These are phyloP conservation scores for Kwoniella sp. DNA, from an alignment of 768 basidiomycete genomes.

Conservation along the genomic window DNA sequence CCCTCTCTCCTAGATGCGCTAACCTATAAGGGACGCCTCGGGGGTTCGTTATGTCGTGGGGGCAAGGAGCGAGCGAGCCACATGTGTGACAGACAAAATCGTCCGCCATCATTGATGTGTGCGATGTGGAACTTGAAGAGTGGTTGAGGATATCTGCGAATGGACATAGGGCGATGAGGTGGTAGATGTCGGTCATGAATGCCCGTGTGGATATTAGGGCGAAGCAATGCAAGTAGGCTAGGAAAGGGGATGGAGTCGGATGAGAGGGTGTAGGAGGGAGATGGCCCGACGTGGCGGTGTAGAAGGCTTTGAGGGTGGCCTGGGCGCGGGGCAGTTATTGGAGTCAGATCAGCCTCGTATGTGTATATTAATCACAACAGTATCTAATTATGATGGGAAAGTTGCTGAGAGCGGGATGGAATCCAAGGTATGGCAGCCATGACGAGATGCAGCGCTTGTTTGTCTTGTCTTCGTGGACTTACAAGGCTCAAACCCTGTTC, in stretches of 20 bases:
- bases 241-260: conserved; percentile 13
- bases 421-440: no score
- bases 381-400: no score
- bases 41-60: conserved; percentile 15
- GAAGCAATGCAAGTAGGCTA: conserved; percentile 59
- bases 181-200: conserved; percentile 79
- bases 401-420: no score
- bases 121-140: conserved; percentile 13
- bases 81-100: conserved; percentile 43
- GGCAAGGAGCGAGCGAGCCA: conserved; percentile 38
- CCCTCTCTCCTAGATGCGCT: conserved; percentile 10
- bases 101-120: conserved; percentile 39
- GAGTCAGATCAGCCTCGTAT: no score
- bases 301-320: conserved; percentile 16
- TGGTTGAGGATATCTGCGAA: conserved; percentile 66
- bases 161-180: conserved; percentile 81
- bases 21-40: conserved; percentile 9
- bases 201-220: conserved; percentile 76
- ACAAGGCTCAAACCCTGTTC: conserved; percentile 35
- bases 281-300: conserved; percentile 6
- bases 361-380: no score
- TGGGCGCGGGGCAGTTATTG: no score
- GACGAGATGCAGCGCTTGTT: no score
- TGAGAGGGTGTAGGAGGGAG: conserved; percentile 18
- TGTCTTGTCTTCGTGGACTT: no score